These are phyloP conservation scores for Aspergillus avenaceus DNA, from an alignment of 495 filamentous ascomycete genomes.

Conservation along the genomic window DNA sequence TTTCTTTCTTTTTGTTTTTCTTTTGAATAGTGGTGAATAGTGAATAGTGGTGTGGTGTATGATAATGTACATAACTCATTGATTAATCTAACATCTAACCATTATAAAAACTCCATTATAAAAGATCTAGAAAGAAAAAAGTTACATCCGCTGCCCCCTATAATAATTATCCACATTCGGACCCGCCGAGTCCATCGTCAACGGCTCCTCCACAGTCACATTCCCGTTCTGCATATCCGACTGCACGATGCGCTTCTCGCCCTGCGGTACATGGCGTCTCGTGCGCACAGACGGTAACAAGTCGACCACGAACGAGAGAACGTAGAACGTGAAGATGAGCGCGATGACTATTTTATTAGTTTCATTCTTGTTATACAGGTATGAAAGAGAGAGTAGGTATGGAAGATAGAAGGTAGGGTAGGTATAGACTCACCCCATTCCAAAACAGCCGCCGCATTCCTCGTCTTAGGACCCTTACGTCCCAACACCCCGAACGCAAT, in stretches of 20 bases:
- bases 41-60: too few species aligned
- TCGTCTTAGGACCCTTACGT: constrained; percentile 31
- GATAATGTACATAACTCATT: too few species aligned
- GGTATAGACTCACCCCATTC: too few species aligned
- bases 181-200: constrained; percentile 37
- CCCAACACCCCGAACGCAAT: constrained; percentile 53
- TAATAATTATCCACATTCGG: constrained; percentile 26
- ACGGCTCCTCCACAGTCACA: constrained; percentile 31
- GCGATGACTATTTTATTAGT: constrained; percentile 71
- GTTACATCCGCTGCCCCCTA: constrained; percentile 24
- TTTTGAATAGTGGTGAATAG: constrained; percentile 1
- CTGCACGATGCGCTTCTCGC: constrained; percentile 30
- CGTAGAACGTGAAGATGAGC: constrained; percentile 85
- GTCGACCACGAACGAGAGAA: constrained; percentile 86
- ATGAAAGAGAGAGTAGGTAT: too few species aligned
- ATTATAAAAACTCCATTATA: too few species aligned
- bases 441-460: constrained; percentile 56
- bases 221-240: constrained; percentile 8
- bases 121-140: not conserved
- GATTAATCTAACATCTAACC: too few species aligned
- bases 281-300: constrained; percentile 73
- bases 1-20: constrained; percentile 2
- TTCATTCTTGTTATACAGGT: too few species aligned
- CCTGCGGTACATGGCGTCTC: constrained; percentile 47
- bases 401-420: too few species aligned